These are phyloP conservation scores for Aureobasidium subglaciale DNA, from an alignment of 2,329 filamentous ascomycete species.

Conservation along the genomic window DNA sequence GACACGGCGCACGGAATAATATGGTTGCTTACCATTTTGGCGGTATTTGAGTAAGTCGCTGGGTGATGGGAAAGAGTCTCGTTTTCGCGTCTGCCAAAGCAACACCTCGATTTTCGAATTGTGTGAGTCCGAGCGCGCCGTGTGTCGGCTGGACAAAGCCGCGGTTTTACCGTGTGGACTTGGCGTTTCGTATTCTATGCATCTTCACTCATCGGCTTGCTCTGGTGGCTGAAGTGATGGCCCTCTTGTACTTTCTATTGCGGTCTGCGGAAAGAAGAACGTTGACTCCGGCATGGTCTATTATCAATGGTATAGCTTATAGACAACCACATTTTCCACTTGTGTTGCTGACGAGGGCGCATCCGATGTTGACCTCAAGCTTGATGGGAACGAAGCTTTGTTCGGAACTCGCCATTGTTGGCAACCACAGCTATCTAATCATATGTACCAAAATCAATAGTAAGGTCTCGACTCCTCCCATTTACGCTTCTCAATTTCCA, in stretches of 20 bases:
- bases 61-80: constrained; percentile 13
- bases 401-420: not conserved
- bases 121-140: too few relatives aligned
- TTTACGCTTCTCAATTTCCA: constrained; percentile 29
- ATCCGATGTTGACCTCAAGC: constrained; percentile 2
- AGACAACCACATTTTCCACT: not conserved
- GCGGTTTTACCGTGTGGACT: too few relatives aligned
- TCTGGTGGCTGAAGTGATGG: too few relatives aligned
- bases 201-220: too few relatives aligned
- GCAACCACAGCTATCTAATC: not conserved
- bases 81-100: not conserved
- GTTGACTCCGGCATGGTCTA: too few relatives aligned
- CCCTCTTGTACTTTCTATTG: too few relatives aligned
- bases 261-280: too few relatives aligned
- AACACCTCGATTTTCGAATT: too few relatives aligned
- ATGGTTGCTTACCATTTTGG: constrained; percentile 19
- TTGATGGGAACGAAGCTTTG: constrained; percentile 7
- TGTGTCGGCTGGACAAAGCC: too few relatives aligned
- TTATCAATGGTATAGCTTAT: not conserved
- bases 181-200: too few relatives aligned
- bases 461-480: constrained; percentile 44
- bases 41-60: constrained; percentile 17
- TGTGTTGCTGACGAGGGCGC: not conserved
- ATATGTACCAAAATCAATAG: constrained; percentile 29
- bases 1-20: constrained; percentile 6